A percentile compares a stretch with the other conserved stretches of the same genome.
Evolutionary conservation across 176 grass and related monocot genomes (phyloP).

Genomic region (Chrysopogon serrulatus): DNA sequence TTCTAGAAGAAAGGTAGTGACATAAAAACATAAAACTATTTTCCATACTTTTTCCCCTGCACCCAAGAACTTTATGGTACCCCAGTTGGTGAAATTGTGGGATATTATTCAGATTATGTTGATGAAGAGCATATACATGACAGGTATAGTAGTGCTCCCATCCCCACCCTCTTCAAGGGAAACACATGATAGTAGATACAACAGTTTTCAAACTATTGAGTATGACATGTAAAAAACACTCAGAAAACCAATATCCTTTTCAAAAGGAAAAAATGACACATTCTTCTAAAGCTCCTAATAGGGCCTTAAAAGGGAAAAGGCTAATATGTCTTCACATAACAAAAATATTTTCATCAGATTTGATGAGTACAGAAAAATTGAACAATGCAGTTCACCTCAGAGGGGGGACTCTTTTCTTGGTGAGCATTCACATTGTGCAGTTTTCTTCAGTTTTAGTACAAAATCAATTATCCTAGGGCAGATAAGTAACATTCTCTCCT

Average conservation of each 20-base stretch:
- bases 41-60: neutral
- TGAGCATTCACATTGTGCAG: no score
- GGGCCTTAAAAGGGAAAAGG: neutral
- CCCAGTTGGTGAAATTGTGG: neutral
- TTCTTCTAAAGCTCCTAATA: neutral
- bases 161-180: neutral
- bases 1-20: neutral
- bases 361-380: neutral
- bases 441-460: no score
- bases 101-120: neutral
- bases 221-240: neutral
- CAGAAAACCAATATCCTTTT: neutral
- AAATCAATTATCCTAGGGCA: no score
- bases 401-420: neutral
- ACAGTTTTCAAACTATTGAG: neutral
- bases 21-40: neutral
- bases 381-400: neutral
- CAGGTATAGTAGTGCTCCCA: neutral
- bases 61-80: neutral
- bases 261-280: neutral
- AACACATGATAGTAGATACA: neutral
- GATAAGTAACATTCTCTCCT: no score
- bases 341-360: neutral
- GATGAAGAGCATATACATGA: neutral
- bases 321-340: neutral